Conservation (phyloP, 148 eudicot species). For the Camellia japonica region DNA sequence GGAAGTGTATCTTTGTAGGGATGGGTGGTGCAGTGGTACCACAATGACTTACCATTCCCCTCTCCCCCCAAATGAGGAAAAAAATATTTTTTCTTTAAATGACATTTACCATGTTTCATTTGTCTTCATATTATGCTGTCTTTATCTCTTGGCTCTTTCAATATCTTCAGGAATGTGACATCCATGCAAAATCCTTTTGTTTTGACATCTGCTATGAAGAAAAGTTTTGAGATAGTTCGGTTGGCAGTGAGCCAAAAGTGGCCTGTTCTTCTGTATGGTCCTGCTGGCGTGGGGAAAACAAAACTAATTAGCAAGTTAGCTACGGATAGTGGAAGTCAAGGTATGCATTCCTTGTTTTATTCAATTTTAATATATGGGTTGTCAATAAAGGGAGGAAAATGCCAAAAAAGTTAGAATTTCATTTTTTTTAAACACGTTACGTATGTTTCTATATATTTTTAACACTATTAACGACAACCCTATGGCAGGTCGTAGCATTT, state of each 20-base stretch:
- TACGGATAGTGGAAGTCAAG: constrained; percentile 56
- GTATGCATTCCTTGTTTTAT: constrained; percentile 29
- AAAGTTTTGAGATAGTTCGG: constrained; percentile 73
- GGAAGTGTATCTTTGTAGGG: not conserved
- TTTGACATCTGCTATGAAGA: constrained; percentile 64
- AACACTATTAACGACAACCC: too few relatives aligned
- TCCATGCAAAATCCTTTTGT: constrained; percentile 45
- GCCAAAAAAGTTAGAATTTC: too few relatives aligned
- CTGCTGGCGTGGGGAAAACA: constrained; percentile 91
- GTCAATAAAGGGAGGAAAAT: too few relatives aligned
- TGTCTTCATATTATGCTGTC: not conserved
- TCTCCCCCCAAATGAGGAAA: not conserved
- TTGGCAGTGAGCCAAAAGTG: constrained; percentile 85
- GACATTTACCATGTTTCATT: constrained; percentile 15
- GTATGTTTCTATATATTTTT: too few relatives aligned
- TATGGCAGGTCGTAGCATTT: too few relatives aligned
- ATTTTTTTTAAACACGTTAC: too few relatives aligned
- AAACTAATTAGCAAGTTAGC: constrained; percentile 71
- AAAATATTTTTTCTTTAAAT: not conserved
- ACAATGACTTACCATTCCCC: not conserved
- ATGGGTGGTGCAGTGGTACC: not conserved
- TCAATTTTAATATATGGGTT: not conserved
- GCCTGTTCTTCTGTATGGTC: constrained; percentile 97
- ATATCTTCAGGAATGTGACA: constrained; percentile 22
- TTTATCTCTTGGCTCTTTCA: not conserved